Percentiles rank a stretch among this genome's conserved stretches.
These are phyloP conservation scores for Mycena haematopus DNA, from an alignment of 768 basidiomycete species.

Conservation along the genomic window DNA sequence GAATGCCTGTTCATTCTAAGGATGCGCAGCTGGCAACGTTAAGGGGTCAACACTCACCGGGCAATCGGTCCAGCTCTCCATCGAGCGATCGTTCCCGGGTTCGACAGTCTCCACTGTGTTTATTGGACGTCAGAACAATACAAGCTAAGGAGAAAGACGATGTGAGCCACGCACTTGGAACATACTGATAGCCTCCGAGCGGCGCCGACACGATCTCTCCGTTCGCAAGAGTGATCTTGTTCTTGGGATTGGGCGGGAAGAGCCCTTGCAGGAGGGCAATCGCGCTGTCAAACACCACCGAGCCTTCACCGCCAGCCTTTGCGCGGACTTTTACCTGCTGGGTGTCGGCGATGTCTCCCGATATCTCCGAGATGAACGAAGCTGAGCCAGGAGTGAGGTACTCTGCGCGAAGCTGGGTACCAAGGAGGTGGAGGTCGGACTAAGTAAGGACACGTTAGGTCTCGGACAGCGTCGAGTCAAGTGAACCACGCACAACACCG, in stretches of 20 bases:
- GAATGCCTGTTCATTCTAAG: constrained; percentile 55
- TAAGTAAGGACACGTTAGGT: constrained; percentile 31
- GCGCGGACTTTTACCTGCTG: constrained; percentile 77
- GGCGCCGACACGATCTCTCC: constrained; percentile 75
- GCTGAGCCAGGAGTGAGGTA: constrained; percentile 72
- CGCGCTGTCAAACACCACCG: constrained; percentile 85
- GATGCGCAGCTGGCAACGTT: neutral
- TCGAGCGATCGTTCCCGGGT: constrained; percentile 79
- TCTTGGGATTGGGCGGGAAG: constrained; percentile 77
- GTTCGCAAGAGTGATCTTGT: constrained; percentile 81
- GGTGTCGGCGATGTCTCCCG: constrained; percentile 73
- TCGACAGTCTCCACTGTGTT: constrained; percentile 86
- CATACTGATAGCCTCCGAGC: constrained; percentile 85
- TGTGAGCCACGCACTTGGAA: constrained; percentile 58
- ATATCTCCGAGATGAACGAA: constrained; percentile 71
- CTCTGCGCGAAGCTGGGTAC: constrained; percentile 62
- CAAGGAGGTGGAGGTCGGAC: constrained; percentile 74
- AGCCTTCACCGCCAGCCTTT: constrained; percentile 85
- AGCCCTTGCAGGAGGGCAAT: constrained; percentile 86
- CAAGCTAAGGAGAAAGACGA: neutral
- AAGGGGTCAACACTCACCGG: constrained; percentile 42
- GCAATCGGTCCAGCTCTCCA: constrained; percentile 79
- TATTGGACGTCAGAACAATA: neutral
- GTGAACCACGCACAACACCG: constrained; percentile 22
- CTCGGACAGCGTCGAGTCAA: too few relatives aligned